Evolutionary conservation across 164 flowering plant genomes (phyloP), one percentile per base, ranked within the genome.

Genomic region (Piper betle): DNA sequence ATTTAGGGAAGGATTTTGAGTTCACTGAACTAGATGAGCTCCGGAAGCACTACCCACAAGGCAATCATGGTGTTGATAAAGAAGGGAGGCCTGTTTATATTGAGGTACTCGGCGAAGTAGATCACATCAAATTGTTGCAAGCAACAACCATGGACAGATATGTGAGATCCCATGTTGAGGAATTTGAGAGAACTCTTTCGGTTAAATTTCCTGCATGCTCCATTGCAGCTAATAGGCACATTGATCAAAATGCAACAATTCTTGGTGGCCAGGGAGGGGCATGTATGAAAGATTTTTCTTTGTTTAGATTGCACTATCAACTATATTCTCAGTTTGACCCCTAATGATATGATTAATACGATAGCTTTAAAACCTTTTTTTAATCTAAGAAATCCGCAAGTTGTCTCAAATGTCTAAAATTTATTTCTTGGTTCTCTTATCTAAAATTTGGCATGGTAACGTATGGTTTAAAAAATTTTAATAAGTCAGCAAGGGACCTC

Each of bases 201-300:
- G 41, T 80, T 11, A 87, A 82, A 73, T 85, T 85, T 68, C 97
- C 95, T 16, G 84, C 97, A 61, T 89, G 97, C 71, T 82, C 94
- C 4, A 74, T 85, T 70, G 90, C 92, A 53, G 87, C 92, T 43
- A 81, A 84, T 65, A 76, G 79, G 66, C 86, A 80, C 65, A 79
- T 87, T 53, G 87, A 79, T 77, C 73, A 84, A 55, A 84, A 79
- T 62, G 85, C 88, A 50, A 82, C 93, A 48, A 82, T 89, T 68
- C 58, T 86, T 37, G 93, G 86, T 78, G 96, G 86, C 54, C 87
- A 86, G 58, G 93, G 96, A 62, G 76, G 86, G 88, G 96, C 86
- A 78, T 61, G 74, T 58, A 16, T 9, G 6, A n/a, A 11, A 42
- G 8, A 16, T 60, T 9, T 6, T 40, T 18, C 48, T 6, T 59